These are phyloP conservation scores for Streptanthus diversifolius DNA, from an alignment of 345 rosid species.

Conservation along the genomic window DNA sequence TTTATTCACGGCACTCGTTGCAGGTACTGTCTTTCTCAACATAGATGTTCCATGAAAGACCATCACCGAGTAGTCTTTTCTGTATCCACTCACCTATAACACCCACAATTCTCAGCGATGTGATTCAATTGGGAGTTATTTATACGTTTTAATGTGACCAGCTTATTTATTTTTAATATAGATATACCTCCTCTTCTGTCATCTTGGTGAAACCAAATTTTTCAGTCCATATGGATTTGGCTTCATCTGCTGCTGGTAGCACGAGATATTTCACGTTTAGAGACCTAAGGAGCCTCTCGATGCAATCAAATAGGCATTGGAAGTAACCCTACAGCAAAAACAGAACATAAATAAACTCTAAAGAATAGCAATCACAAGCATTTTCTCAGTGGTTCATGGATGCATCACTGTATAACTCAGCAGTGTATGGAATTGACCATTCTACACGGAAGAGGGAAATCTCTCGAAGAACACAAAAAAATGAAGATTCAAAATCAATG, in stretches of 20 bases:
- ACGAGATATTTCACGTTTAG: constrained; percentile 63
- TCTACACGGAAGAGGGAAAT: neutral
- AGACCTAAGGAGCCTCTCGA: constrained; percentile 63
- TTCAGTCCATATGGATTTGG: constrained; percentile 81
- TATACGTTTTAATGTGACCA: neutral
- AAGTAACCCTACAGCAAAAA: constrained; percentile 71
- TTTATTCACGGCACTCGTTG: constrained; percentile 30
- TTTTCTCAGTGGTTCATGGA: neutral
- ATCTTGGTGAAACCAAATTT: constrained; percentile 72
- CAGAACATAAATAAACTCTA: neutral
- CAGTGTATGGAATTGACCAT: neutral
- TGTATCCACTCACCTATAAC: constrained; percentile 34
- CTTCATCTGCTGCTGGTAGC: constrained; percentile 91
- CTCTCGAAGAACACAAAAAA: neutral
- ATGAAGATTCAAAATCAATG: neutral
- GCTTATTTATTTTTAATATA: neutral
- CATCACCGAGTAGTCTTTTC: constrained; percentile 68
- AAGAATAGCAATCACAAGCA: neutral
- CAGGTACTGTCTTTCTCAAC: constrained; percentile 65
- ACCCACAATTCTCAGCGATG: neutral
- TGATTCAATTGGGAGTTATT: neutral
- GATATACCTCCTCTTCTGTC: constrained; percentile 55
- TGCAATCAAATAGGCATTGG: constrained; percentile 66
- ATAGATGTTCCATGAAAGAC: constrained; percentile 78
- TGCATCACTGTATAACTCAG: neutral